Evolutionary conservation across 768 basidiomycete species (phyloP), one percentile per base, ranked within the genome.

Genomic region (Pleurotus eryngii): DNA sequence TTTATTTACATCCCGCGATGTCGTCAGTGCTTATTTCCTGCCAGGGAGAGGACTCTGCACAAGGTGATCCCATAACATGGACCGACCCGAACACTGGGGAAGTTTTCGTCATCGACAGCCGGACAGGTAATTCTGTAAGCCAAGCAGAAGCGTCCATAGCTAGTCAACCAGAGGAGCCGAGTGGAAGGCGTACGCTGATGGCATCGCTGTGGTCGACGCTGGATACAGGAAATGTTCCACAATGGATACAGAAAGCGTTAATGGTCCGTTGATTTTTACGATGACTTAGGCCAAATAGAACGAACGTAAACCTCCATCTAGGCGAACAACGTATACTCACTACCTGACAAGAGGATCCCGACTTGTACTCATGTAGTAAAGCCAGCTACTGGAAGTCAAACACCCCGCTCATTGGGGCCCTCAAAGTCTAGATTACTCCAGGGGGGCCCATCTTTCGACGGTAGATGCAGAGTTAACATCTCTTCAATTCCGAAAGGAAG

Each of bases 71-170:
- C 58, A 67, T 81, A 42, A 48, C 71, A 18, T 90, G 89, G 88
- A 79, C 71, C 27, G 88, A 93, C 72, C 80, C 82, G n/a, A 68
- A 62, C 12, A 88, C 85, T 4, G 79, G 82, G 12, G 74, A 84
- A 65, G 70, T 67, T 2, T 87, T 85, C 64, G 57, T 81, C n/a
- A 71, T 92, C 14, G 83, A 94, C 65, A 65, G 68, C n/a, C 77
- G 82, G 51, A 90, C 87, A 8, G 89, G 89, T 8, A 84, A 90
- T 66, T 90, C 87, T 6, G 76, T 77, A 67, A 71, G 70, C 27
- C 71, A 68, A 59, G 59, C 61, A 22, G 60, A 60, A 37, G 59
- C 63, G 40, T 57, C 62, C 37, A 46, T 18, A 9, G 58, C 64
- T 7, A 40, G n/a, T n/a, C 47, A 43, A 14, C 47, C 45, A 43